phyloP scores from a whole-genome alignment of 208 protist genomes.

The Acanthamoeba pearcei region DNA sequence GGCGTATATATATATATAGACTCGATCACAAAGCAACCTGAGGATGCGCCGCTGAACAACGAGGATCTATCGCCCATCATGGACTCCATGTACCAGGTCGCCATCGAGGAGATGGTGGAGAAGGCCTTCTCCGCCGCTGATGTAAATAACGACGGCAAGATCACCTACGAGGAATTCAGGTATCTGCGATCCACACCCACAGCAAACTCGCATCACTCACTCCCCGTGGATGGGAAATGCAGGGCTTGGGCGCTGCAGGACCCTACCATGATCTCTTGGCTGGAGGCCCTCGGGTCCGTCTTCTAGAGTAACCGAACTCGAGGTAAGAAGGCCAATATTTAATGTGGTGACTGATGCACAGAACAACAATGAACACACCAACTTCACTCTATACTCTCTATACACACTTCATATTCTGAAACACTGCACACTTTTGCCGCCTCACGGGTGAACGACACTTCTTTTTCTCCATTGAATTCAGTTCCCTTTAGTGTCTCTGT shows the following conservation, averaged over 20 bases:
- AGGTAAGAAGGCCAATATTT: no score
- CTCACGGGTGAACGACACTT: no score
- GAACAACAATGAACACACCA: not conserved
- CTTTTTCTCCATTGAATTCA: no score
- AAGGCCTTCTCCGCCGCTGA: constrained; percentile 68
- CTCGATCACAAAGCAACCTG: constrained; percentile 12
- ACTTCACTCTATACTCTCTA: no score
- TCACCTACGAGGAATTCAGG: constrained; percentile 70
- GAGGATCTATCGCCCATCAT: constrained; percentile 67
- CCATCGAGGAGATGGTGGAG: constrained; percentile 74
- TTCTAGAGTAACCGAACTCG: not conserved
- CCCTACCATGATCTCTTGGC: constrained; percentile 62
- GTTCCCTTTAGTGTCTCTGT: no score
- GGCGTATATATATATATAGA: not conserved
- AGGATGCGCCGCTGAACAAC: constrained; percentile 42
- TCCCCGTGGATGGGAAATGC: not conserved
- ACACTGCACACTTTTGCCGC: no score
- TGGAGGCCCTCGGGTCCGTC: constrained; percentile 68
- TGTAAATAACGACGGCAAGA: constrained; percentile 70
- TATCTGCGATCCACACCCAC: not conserved
- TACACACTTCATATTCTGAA: no score
- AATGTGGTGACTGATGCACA: not conserved
- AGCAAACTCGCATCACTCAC: not conserved
- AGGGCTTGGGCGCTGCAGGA: constrained; percentile 72
- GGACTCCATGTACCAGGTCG: constrained; percentile 73